Conservation (phyloP, 768 basidiomycete genomes). For the Rhizopogon roseolus region DNA sequence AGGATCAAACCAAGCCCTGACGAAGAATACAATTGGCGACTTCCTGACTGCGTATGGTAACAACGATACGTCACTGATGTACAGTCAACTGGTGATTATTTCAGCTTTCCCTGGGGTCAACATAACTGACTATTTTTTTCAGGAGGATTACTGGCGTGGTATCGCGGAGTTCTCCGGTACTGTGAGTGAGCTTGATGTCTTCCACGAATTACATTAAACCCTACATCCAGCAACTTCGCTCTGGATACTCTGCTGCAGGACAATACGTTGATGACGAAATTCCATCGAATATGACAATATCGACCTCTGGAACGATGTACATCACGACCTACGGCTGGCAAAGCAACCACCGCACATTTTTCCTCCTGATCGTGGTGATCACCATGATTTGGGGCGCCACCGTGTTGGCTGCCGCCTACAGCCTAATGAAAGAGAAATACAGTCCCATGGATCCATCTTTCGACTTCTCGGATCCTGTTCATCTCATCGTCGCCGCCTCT, state of each 20-base stretch:
- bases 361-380: background rate
- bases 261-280: background rate
- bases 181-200: background rate
- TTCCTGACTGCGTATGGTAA: background rate
- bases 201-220: background rate
- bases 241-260: background rate
- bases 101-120: background rate
- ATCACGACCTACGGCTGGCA: conserved; percentile 1
- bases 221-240: conserved; percentile 1
- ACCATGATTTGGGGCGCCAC: background rate
- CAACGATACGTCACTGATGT: background rate
- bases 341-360: background rate
- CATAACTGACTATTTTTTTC: background rate
- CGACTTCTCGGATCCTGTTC: background rate
- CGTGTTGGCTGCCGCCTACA: background rate
- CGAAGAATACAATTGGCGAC: background rate
- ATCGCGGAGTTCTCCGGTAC: conserved; percentile 1
- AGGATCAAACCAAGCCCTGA: background rate
- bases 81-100: background rate
- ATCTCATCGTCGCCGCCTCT: background rate
- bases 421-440: background rate
- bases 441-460: background rate
- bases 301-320: background rate
- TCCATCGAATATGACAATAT: background rate
- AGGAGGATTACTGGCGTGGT: conserved; percentile 6